Conservation (phyloP, 2,329 filamentous ascomycete species). For the Coniella vitis region DNA sequence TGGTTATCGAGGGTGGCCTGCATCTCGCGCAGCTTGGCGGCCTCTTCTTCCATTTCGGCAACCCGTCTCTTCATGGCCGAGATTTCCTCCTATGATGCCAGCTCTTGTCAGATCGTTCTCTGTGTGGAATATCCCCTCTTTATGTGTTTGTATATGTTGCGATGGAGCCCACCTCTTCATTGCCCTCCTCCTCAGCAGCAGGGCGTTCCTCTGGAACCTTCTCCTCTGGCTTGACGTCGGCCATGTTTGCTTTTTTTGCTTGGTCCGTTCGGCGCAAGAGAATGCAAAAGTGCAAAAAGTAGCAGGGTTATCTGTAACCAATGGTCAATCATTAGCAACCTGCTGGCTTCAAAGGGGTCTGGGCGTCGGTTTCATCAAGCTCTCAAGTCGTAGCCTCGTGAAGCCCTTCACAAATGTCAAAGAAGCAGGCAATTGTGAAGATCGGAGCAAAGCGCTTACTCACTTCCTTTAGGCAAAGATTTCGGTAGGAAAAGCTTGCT, state of each 20-base stretch:
- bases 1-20: constrained; percentile 80
- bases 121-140: constrained; percentile 7
- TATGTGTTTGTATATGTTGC: constrained; percentile 11
- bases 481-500: too few relatives aligned
- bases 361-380: too few relatives aligned
- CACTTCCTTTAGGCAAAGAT: too few relatives aligned
- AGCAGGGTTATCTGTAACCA: too few relatives aligned
- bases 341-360: neutral
- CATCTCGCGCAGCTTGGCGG: constrained; percentile 80
- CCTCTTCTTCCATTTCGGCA: constrained; percentile 86
- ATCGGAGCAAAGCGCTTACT: too few relatives aligned
- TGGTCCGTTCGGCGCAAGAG: neutral
- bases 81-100: constrained; percentile 60
- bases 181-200: constrained; percentile 31
- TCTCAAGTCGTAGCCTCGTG: too few relatives aligned
- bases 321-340: constrained; percentile 2
- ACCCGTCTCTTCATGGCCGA: constrained; percentile 80
- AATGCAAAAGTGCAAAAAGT: neutral
- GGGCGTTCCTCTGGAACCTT: constrained; percentile 25
- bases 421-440: too few relatives aligned
- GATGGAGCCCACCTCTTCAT: constrained; percentile 38
- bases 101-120: constrained; percentile 16
- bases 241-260: constrained; percentile 19
- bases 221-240: constrained; percentile 25
- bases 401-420: too few relatives aligned